These are phyloP conservation scores for Chenopodium suecicum DNA, from an alignment of 148 eudicot species.

Conservation along the genomic window DNA sequence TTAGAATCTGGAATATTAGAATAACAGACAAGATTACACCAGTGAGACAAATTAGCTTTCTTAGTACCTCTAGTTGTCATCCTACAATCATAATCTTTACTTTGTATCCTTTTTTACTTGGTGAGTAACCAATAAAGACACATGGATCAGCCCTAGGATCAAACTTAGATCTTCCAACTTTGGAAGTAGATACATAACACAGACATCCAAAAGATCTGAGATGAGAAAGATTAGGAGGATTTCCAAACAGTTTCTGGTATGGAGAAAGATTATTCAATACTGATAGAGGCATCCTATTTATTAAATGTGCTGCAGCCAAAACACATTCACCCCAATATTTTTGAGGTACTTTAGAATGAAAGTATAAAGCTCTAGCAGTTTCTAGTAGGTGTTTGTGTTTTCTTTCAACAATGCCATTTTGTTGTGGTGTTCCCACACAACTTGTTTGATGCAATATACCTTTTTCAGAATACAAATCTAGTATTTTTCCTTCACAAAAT, in stretches of 20 bases:
- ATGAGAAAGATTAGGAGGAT: not conserved
- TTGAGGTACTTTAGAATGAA: not conserved
- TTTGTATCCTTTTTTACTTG: not conserved
- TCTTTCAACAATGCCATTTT: not conserved
- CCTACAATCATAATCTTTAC: not conserved
- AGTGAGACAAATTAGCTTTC: not conserved
- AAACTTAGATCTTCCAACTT: not conserved
- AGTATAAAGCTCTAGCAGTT: not conserved
- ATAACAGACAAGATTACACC: not conserved
- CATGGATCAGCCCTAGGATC: not conserved
- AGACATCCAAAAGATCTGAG: not conserved
- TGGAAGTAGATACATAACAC: not conserved
- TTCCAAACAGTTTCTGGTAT: not conserved
- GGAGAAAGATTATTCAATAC: not conserved
- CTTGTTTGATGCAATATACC: not conserved
- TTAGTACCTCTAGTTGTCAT: not conserved
- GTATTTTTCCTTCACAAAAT: not conserved
- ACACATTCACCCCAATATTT: slow-evolving; percentile 3
- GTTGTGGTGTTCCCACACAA: slow-evolving; percentile 3
- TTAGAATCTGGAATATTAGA: not conserved
- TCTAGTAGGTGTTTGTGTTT: not conserved
- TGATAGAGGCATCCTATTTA: not conserved
- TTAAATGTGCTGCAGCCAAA: not conserved
- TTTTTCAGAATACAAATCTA: not conserved
- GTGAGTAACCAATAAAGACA: slow-evolving; percentile 5